Base-by-base conservation (phyloP, 2,329 filamentous ascomycete genomes). In the Mycogone perniciosa region DNA sequence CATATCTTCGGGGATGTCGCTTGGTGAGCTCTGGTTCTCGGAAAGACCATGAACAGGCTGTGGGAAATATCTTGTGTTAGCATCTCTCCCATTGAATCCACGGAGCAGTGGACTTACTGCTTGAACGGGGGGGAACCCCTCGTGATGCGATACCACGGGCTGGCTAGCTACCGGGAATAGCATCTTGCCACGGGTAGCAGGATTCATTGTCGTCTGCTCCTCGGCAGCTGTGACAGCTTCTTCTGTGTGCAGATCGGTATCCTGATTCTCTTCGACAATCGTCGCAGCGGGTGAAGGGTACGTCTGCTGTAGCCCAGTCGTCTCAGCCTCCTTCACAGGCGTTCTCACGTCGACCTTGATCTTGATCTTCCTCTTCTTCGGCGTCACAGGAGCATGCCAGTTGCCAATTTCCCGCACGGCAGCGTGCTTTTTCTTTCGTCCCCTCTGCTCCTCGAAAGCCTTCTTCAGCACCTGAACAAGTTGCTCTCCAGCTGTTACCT, bases 381-480 rank as follows among this genome's bases (percentile, higher is more conserved):
- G 33, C 11, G 33, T 35, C 7, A 13, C 26, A 8, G 35, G 6
- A 8, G 39, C 39, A 5, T 2, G 26, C 11, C 5, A 3, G 10
- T 41, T 41, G 11, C 11, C 20, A 27, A 11, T 27, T 8, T 8
- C 10, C 20, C 5, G 39, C 9, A 35, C 11, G 33, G 33, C 9
- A 20, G 10, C 11, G 39, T 2, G 13, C 11, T 27, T 41, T 41
- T 4, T 41, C 39, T 27, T 41, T 26, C n/a, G 26, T 6, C 39
- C 39, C 33, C 48, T 42, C 38, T 59, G 55, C 31, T 61, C 46
- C 26, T 42, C 45, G 27, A 60, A 46, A 10, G 40, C 6, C 3
- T 51, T 43, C 29, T 31, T 35, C 10, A 62, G 29, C 6, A 52
- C 45, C 9, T 43, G 46, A 9, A 59, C 45, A 6, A 61, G 60